Evolutionary conservation across 2,329 filamentous ascomycete genomes (phyloP).

Genomic region (Nemania sp.): DNA sequence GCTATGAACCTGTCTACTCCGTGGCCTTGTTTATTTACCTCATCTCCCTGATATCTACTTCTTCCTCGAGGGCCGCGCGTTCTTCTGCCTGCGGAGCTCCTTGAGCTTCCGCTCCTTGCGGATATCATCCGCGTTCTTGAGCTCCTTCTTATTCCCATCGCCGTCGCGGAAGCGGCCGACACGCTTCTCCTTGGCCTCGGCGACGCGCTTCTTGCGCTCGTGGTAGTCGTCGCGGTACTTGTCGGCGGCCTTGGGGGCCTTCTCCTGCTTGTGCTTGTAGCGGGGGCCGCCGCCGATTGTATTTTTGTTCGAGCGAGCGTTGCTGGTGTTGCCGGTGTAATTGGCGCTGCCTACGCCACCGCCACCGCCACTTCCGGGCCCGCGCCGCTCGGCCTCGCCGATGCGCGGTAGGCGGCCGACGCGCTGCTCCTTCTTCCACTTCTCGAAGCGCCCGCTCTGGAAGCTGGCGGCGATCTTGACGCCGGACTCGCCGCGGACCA

Average conservation of each 20-base stretch:
- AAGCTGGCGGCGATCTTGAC: constrained; percentile 96
- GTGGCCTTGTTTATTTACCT: background rate
- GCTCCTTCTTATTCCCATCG: constrained; percentile 74
- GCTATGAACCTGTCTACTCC: background rate
- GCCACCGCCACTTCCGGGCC: constrained; percentile 47
- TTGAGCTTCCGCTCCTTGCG: constrained; percentile 82
- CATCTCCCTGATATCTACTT: background rate
- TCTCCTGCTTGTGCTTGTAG: constrained; percentile 88
- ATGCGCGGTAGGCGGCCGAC: constrained; percentile 82
- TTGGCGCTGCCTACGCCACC: too few species aligned
- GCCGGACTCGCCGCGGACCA: constrained; percentile 90
- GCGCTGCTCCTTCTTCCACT: constrained; percentile 89
- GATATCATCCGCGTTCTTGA: constrained; percentile 86
- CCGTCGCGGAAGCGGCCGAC: constrained; percentile 80
- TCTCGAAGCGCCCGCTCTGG: constrained; percentile 92
- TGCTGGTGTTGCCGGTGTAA: too few species aligned
- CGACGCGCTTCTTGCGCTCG: constrained; percentile 88
- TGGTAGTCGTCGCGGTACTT: constrained; percentile 92
- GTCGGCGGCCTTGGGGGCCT: constrained; percentile 93
- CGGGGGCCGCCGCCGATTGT: constrained; percentile 54
- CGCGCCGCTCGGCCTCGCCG: constrained; percentile 79
- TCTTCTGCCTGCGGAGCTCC: constrained; percentile 86
- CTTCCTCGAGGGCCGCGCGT: constrained; percentile 81
- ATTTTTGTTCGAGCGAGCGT: too few species aligned
- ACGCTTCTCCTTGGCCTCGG: constrained; percentile 87